These are phyloP conservation scores for Acanthamoeba healyi DNA, from an alignment of 208 protist genomes.

Conservation along the genomic window DNA sequence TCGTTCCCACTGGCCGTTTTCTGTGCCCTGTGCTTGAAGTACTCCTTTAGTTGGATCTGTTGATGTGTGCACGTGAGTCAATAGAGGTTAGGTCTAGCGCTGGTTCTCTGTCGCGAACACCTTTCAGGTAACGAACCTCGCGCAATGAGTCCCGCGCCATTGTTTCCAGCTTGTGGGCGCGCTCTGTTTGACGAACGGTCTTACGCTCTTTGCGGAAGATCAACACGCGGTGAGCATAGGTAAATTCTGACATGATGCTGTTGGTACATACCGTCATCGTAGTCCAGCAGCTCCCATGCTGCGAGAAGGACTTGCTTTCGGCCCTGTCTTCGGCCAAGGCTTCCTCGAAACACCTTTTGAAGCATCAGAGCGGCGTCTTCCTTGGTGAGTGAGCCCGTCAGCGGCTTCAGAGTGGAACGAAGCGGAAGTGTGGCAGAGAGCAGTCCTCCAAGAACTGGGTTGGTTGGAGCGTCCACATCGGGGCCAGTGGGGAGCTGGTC, in stretches of 20 bases:
- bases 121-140: too few relatives aligned
- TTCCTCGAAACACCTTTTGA: conserved; percentile 22
- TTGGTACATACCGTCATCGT: not conserved
- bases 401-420: not conserved
- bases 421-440: too few relatives aligned
- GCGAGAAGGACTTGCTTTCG: conserved; percentile 36
- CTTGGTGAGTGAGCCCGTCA: conserved; percentile 51
- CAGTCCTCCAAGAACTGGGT: too few relatives aligned
- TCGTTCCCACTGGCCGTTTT: not conserved
- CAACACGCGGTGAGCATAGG: not conserved
- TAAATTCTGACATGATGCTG: not conserved
- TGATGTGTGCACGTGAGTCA: too few relatives aligned
- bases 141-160: conserved; percentile 45
- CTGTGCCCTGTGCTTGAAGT: conserved; percentile 20
- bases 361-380: conserved; percentile 26
- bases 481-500: too few relatives aligned
- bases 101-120: too few relatives aligned
- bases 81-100: too few relatives aligned
- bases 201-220: not conserved
- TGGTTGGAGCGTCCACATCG: too few relatives aligned
- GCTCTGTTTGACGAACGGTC: conserved; percentile 8
- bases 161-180: conserved; percentile 23
- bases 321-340: conserved; percentile 38
- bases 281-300: conserved; percentile 40
- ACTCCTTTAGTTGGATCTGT: conserved; percentile 39